These are phyloP conservation scores for Pholiota adiposa DNA, from an alignment of 1,284 basidiomycete genomes.

Conservation along the genomic window DNA sequence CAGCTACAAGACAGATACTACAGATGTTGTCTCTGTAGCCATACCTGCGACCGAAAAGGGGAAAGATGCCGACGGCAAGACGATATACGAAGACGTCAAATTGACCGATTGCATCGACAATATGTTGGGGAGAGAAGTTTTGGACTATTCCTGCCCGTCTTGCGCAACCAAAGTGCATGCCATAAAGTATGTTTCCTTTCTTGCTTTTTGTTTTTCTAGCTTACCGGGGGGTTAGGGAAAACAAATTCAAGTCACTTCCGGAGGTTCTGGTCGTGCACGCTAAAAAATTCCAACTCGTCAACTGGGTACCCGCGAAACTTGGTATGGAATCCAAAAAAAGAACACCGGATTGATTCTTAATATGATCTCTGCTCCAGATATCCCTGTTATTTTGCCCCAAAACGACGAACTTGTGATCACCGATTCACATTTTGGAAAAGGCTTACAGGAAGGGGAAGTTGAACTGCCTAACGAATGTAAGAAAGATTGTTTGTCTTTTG, in stretches of 20 bases:
- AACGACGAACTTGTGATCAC: constrained; percentile 63
- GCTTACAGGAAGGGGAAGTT: constrained; percentile 76
- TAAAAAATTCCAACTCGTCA: constrained; percentile 94
- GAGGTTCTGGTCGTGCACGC: constrained; percentile 89
- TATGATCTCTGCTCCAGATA: constrained; percentile 55
- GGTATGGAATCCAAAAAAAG: constrained; percentile 50
- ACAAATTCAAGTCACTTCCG: constrained; percentile 86
- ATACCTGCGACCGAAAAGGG: constrained; percentile 69
- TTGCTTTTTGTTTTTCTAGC: background rate
- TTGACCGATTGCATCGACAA: constrained; percentile 72
- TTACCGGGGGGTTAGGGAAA: constrained; percentile 52
- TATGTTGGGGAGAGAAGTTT: constrained; percentile 68
- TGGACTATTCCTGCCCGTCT: constrained; percentile 70
- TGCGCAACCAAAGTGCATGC: constrained; percentile 48
- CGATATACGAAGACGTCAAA: constrained; percentile 71
- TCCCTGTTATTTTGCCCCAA: constrained; percentile 80
- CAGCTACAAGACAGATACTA: constrained; percentile 82
- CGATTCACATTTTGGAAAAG: constrained; percentile 73
- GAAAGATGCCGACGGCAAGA: constrained; percentile 64
- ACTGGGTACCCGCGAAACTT: constrained; percentile 97
- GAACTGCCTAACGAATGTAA: constrained; percentile 63
- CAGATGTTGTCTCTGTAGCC: constrained; percentile 81
- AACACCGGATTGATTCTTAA: background rate
- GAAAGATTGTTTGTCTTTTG: background rate
- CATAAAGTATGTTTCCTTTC: constrained; percentile 40